Evolutionary conservation across 2,329 filamentous ascomycete species (phyloP).

Genomic region (Scopulariopsis brevicaulis): DNA sequence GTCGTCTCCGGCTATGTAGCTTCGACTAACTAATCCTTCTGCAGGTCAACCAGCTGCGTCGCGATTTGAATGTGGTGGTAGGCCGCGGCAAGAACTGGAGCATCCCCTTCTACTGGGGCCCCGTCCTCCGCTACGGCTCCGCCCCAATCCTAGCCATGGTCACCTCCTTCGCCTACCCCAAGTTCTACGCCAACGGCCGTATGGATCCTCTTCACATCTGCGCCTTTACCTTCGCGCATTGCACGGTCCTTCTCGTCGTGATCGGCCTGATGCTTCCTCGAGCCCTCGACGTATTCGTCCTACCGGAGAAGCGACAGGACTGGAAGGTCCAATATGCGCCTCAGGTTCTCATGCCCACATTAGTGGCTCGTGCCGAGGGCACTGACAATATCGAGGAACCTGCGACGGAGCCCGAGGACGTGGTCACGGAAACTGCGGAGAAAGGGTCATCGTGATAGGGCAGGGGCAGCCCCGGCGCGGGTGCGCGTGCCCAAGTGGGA

Average conservation of each 20-base stretch:
- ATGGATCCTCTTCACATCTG: constrained; percentile 10
- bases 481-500: too few relatives aligned
- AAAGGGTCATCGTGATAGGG: neutral
- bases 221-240: constrained; percentile 9
- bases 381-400: neutral
- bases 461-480: too few relatives aligned
- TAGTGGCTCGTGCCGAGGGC: neutral
- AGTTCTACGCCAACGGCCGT: constrained; percentile 8
- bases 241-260: constrained; percentile 5
- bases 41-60: constrained; percentile 38
- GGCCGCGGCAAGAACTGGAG: constrained; percentile 28
- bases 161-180: constrained; percentile 9
- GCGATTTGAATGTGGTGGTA: constrained; percentile 36
- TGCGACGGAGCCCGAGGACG: neutral
- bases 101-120: constrained; percentile 9
- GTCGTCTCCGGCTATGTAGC: neutral
- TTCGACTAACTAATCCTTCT: neutral
- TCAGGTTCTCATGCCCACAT: neutral
- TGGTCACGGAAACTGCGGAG: neutral
- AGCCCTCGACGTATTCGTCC: constrained; percentile 10
- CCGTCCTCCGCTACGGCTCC: constrained; percentile 11
- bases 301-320: constrained; percentile 1
- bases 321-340: constrained; percentile 1
- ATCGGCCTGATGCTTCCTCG: constrained; percentile 9
- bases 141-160: constrained; percentile 11